Evolutionary conservation across 139 green algal species (phyloP), one percentile per base, ranked within the genome.

Genomic region (Diplosphaera chodatii): DNA sequence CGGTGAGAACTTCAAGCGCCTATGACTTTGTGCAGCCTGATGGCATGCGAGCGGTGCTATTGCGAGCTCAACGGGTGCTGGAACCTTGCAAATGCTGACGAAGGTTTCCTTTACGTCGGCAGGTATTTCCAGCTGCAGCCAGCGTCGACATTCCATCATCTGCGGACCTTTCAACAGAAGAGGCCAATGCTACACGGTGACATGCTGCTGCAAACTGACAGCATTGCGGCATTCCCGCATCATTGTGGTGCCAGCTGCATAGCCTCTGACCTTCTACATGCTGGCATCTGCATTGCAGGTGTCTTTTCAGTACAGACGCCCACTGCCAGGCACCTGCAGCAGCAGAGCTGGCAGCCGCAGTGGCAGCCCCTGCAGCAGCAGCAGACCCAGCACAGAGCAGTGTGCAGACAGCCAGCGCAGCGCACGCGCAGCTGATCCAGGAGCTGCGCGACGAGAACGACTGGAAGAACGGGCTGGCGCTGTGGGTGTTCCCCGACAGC

Each of bases 401-500:
- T 10, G 10, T 5, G 16, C 16, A 23, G 16, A 18, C 48, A 23
- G 16, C 37, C 48, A 25, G 48, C 18, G 48, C 48, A 3, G 48
- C 48, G 13, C 48, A 85, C 68, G 71, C 66, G 22, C 70, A 82
- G 41, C 77, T 74, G 1, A 56, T 84, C 2, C 67, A 75, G 3
- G 71, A 90, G 4, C 40, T 94, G 1, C n/a, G 55, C 5, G 83
- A 84, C 69, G 90, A 96, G 72, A 85, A 91, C 72, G 79, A 82
- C 29, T 96, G 90, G 90, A 96, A 96, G 76, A 96, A 93, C 74
- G 40, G 71, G 32, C 74, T 96, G 28, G 80, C 89, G 27, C 75
- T 91, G 56, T 84, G 80, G 72, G 74, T 79, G 55, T 67, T 87
- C 6, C 74, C 80, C 5, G 32, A 74, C 21, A 25, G 1, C 20